phyloP scores from a whole-genome alignment of 2,329 filamentous ascomycete genomes.

The Beauveria rudraprayagi region DNA sequence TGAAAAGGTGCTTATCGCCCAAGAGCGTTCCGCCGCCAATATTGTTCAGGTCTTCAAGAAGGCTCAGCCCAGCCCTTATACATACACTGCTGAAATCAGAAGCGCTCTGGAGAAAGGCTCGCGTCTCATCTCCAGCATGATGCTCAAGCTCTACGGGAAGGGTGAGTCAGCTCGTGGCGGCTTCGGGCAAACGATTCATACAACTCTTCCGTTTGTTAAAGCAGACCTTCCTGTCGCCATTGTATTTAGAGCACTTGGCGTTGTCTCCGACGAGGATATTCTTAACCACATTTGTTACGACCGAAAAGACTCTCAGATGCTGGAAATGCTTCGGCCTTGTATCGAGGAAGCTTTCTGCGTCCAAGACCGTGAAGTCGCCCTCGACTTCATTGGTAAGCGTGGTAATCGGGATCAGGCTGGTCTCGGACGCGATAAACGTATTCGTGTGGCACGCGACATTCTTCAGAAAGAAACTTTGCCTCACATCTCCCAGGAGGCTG shows the following conservation, averaged over 20 bases:
- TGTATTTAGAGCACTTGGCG: constrained; percentile 89
- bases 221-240: constrained; percentile 87
- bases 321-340: constrained; percentile 94
- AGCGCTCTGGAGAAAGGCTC: constrained; percentile 96
- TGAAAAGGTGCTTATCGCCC: constrained; percentile 96
- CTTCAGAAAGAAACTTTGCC: constrained; percentile 95
- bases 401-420: constrained; percentile 55
- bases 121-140: constrained; percentile 84
- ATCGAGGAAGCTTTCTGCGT: constrained; percentile 96
- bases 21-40: constrained; percentile 94
- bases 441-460: constrained; percentile 86
- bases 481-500: constrained; percentile 91
- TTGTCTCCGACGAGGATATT: constrained; percentile 97
- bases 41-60: constrained; percentile 99
- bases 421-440: constrained; percentile 75
- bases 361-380: constrained; percentile 86
- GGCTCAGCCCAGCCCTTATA: constrained; percentile 81
- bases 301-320: constrained; percentile 88
- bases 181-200: constrained; percentile 81
- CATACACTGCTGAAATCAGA: constrained; percentile 90
- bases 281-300: constrained; percentile 97
- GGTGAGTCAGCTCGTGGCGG: constrained; percentile 68
- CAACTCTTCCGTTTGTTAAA: constrained; percentile 89
- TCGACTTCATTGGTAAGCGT: constrained; percentile 93
- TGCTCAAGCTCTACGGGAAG: constrained; percentile 83